These are phyloP conservation scores for Aspergillus bertholletiae DNA, from an alignment of 495 filamentous ascomycete genomes.

Conservation along the genomic window DNA sequence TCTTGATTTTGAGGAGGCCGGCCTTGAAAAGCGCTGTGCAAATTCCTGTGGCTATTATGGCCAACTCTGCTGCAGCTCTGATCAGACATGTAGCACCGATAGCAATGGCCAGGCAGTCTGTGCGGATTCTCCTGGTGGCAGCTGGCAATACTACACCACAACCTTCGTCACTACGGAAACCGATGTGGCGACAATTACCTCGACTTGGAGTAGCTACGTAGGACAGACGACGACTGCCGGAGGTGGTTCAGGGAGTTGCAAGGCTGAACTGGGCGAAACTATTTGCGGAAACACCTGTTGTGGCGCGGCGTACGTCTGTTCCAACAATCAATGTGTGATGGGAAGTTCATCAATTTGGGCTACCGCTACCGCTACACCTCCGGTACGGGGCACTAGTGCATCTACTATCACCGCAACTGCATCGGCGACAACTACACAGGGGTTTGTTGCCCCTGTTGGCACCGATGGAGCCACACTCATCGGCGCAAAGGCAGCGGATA, in stretches of 20 bases:
- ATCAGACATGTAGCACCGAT: constrained; percentile 63
- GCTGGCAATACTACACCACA: constrained; percentile 61
- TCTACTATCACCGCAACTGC: constrained; percentile 53
- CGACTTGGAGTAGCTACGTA: constrained; percentile 57
- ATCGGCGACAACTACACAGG: constrained; percentile 54
- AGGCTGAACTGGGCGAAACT: constrained; percentile 54
- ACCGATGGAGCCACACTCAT: constrained; percentile 47
- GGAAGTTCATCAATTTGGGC: constrained; percentile 38
- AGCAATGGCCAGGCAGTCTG: constrained; percentile 52
- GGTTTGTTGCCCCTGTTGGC: constrained; percentile 53
- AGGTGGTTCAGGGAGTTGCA: constrained; percentile 44
- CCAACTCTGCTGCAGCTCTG: constrained; percentile 63
- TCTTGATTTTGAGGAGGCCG: constrained; percentile 18
- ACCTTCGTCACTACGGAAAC: constrained; percentile 64
- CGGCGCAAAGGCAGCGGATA: constrained; percentile 37
- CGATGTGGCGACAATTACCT: constrained; percentile 61
- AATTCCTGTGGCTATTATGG: constrained; percentile 65
- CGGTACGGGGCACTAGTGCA: constrained; percentile 68
- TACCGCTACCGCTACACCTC: constrained; percentile 46
- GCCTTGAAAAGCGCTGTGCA: constrained; percentile 50
- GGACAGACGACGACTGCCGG: constrained; percentile 27
- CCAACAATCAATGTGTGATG: constrained; percentile 32
- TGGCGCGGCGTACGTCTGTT: constrained; percentile 65
- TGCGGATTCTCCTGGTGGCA: constrained; percentile 26
- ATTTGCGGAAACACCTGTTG: constrained; percentile 77